A percentile compares a stretch with the other conserved stretches of the same genome.
Evolutionary conservation across 1,284 basidiomycete genomes (phyloP).

Genomic region (Heterobasidion irregulare): DNA sequence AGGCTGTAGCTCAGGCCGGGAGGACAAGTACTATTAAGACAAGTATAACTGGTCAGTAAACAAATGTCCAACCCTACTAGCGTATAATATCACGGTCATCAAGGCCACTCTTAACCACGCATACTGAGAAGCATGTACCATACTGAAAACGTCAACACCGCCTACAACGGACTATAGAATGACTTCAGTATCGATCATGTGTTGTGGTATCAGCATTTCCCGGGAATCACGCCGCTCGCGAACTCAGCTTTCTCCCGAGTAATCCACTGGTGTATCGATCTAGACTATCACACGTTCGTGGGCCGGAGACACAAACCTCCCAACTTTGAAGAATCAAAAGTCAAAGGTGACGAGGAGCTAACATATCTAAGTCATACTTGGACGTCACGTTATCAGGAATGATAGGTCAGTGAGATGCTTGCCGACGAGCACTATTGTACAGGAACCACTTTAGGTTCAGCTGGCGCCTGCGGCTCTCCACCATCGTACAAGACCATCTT

Average conservation of each 20-base stretch:
- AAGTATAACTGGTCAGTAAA: no score
- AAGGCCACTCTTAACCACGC: no score
- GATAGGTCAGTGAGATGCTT: neutral
- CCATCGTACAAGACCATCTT: conserved; percentile 73
- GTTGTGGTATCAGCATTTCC: no score
- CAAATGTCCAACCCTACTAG: no score
- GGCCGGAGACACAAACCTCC: neutral
- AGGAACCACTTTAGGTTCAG: conserved; percentile 9
- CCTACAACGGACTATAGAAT: neutral
- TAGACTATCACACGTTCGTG: neutral
- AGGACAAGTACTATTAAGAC: no score
- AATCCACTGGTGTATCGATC: neutral
- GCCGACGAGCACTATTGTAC: neutral
- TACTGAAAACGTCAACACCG: neutral
- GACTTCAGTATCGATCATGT: no score
- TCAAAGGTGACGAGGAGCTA: neutral
- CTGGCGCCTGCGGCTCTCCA: conserved; percentile 60
- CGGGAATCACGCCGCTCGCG: neutral
- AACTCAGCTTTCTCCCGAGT: neutral
- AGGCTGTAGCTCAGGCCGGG: no score
- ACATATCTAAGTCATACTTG: neutral
- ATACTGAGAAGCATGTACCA: neutral
- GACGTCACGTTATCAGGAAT: neutral
- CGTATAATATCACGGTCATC: no score
- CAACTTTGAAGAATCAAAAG: neutral